Percentiles rank a stretch among this genome's conserved stretches.
Evolutionary conservation across 176 grass and related monocot species (phyloP).

Genomic region (Guadua angustifolia): DNA sequence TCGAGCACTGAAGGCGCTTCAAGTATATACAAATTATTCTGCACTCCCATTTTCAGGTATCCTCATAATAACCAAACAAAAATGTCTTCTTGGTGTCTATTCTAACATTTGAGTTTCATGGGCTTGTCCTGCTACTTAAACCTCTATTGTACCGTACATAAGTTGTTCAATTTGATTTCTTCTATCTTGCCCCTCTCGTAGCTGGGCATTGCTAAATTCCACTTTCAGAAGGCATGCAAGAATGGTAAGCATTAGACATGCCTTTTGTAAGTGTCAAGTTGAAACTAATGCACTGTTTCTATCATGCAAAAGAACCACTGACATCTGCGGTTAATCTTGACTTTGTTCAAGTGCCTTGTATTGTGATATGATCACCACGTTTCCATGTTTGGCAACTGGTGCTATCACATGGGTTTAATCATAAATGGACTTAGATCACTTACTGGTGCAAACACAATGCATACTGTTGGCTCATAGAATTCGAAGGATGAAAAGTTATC

Average conservation of each 20-base stretch:
- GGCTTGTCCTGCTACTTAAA: slow-evolving; percentile 10
- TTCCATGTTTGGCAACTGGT: slow-evolving; percentile 58
- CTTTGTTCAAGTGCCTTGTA: slow-evolving; percentile 27
- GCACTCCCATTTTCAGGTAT: slow-evolving; percentile 13
- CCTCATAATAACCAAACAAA: background rate
- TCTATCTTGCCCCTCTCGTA: slow-evolving; percentile 3
- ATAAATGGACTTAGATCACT: slow-evolving; percentile 34
- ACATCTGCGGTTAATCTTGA: slow-evolving; percentile 44
- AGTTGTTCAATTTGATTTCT: slow-evolving; percentile 1
- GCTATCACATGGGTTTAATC: slow-evolving; percentile 32
- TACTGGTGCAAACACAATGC: slow-evolving; percentile 6
- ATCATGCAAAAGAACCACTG: slow-evolving; percentile 34
- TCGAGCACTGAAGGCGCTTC: background rate
- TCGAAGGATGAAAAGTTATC: slow-evolving; percentile 17
- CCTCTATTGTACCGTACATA: background rate
- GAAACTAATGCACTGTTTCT: slow-evolving; percentile 36
- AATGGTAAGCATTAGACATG: slow-evolving; percentile 3
- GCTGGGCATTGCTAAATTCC: background rate
- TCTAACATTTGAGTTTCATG: slow-evolving; percentile 26
- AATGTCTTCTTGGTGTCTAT: background rate
- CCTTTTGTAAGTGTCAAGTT: slow-evolving; percentile 19
- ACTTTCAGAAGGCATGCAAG: background rate
- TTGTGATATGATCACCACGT: background rate
- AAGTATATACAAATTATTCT: background rate
- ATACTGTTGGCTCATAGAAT: slow-evolving; percentile 14